Base-by-base conservation (phyloP, 1,284 basidiomycete genomes). In the Apiotrichum montevideense region DNA sequence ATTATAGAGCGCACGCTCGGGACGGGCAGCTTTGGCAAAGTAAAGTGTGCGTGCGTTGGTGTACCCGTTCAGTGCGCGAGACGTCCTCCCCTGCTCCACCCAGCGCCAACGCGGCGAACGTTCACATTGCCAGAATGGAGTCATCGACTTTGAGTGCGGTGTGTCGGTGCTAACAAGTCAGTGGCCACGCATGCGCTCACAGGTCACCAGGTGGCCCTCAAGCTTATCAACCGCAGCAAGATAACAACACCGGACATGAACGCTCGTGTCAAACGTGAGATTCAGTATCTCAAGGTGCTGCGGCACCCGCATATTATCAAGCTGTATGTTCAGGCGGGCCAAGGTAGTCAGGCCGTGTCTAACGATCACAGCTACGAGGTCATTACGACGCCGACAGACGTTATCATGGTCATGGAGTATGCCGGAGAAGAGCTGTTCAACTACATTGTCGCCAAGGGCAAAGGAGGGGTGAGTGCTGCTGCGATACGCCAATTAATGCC, bases 221-320 rank as follows among this genome's bases (percentile, higher is more conserved):
- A 98, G 80, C 92, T 91, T 71, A 92, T 98, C 69, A 92, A 91
- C 59, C 92, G 95, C 73, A 88, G 89, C 57, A 92, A 91, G 69
- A 97, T 98, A 59, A 87, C 88, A 63, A 85, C 87, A 62, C 87
- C 91, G 66, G 90, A 92, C 77, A 95, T 90, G 71, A 92, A 90
- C 75, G 87, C 86, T 51, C 80, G 95, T 54, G 94, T 98, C 21
- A 88, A 92, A 75, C 84, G 93, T 47, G 95, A 98, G 78, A 93
- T 95, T 65, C 90, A 95, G 72, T 96, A 95, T 78, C 88, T 96
- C 82, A 85, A 90, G 59, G 84, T 90, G 42, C 83, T 97, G 21
- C 81, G 90, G 47, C 93, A 97, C 74, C 87, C 93, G 1, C 92
- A 97, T 73, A 95, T 97, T 74, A 89, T 96, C 81, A 96, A 96